Evolutionary conservation across 441 rosid species (phyloP).

Genomic region (Melastoma candidum): DNA sequence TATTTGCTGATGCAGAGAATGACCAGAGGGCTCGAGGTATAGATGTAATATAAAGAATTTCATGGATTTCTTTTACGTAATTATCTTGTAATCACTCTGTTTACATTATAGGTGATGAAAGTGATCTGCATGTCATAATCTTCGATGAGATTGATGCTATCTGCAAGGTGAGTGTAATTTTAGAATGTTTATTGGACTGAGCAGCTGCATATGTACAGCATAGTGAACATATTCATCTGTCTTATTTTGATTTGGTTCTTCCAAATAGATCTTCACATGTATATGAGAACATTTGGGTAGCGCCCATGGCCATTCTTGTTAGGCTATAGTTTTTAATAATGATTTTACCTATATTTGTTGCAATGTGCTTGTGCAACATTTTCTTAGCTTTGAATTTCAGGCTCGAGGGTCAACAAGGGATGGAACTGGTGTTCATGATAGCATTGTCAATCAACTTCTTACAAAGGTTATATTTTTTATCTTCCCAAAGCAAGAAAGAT

Average conservation of each 20-base stretch:
- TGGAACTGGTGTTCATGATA: constrained; percentile 98
- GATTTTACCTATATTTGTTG: no score
- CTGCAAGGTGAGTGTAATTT: constrained; percentile 58
- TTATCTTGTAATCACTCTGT: constrained; percentile 10
- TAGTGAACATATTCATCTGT: no score
- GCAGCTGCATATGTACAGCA: no score
- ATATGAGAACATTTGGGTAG: constrained; percentile 6
- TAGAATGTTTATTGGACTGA: no score
- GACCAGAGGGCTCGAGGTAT: constrained; percentile 78
- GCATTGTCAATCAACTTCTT: constrained; percentile 92
- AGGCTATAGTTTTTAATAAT: not conserved
- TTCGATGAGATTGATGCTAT: constrained; percentile 99
- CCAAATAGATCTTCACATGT: no score
- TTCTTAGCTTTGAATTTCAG: constrained; percentile 33
- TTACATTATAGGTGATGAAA: constrained; percentile 70
- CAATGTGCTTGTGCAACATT: not conserved
- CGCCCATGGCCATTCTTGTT: not conserved
- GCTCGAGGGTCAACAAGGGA: constrained; percentile 98
- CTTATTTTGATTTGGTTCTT: no score
- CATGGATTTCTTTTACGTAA: not conserved
- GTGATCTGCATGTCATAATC: constrained; percentile 93
- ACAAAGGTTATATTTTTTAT: constrained; percentile 56
- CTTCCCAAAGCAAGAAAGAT: no score
- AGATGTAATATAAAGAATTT: constrained; percentile 13
- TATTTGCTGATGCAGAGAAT: constrained; percentile 95